Evolutionary conservation across 495 filamentous ascomycete genomes (phyloP), one percentile per base, ranked within the genome.

Genomic region (Neurospora pannonica): DNA sequence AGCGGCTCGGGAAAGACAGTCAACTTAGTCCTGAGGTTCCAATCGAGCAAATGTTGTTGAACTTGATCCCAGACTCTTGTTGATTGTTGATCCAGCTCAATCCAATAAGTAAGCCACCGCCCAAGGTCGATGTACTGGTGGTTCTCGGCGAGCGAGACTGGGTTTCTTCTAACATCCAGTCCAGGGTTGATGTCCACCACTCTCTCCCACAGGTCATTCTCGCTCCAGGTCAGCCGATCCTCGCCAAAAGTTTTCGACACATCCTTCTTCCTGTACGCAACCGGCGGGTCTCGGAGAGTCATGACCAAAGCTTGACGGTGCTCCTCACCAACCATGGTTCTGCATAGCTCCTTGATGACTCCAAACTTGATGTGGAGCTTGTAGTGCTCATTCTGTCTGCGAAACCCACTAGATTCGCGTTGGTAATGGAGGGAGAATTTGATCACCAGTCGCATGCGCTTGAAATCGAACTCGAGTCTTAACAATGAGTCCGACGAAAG

Each of bases 111-210:
- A 19, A 88, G 92, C 92, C 92, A 94, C 38, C 89, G 86, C 36
- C 94, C 95, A 71, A 97, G 89, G 82, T 98, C 93, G 72, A 97
- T 89, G 37, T 90, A 81, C 8, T 89, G 85, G 13, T 83, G 81
- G 8, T 79, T 74, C 60, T 88, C 90, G 5, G 84, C 88, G 15
- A 95, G 81, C 9, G 86, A 87, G 0, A 93, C 82, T 7, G 79
- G 74, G 15, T 21, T 28, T 0, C 87, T 81, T 2, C 79, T 71
- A 15, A 72, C 71, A 19, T 78, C 78, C n/a, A 74, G 77, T 36
- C 78, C 70, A 0, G 83, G 81, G 73, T 88, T 81, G 62, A 98
- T 88, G 40, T 92, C 86, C 0, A 93, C 93, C 71, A 92, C 91
- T 17, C 96, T 87, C 48, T 86, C 88, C 94, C 94, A 98, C 10